Conservation (phyloP, 768 basidiomycete genomes). For the Pisolithus marmoratus region DNA sequence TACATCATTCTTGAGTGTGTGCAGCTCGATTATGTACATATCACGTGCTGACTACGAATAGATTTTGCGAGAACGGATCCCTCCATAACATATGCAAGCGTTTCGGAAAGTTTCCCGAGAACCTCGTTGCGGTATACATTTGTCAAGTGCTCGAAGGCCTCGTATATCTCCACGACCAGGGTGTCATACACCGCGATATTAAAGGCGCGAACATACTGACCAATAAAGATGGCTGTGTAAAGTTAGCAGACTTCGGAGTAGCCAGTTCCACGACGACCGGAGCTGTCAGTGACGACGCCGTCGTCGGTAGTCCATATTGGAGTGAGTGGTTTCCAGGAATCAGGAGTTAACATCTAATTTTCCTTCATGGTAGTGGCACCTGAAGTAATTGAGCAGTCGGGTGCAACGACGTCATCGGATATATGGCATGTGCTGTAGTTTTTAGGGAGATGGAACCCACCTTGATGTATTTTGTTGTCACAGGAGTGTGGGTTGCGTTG, state of each 20-base stretch:
- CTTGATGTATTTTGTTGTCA: constrained; percentile 2
- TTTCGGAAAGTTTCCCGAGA: constrained; percentile 98
- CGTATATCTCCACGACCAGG: constrained; percentile 97
- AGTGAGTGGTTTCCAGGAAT: constrained; percentile 48
- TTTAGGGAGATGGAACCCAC: not conserved
- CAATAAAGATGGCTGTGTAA: constrained; percentile 97
- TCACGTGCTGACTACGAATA: constrained; percentile 10
- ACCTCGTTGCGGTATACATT: constrained; percentile 93
- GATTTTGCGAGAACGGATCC: constrained; percentile 98
- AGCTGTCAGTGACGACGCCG: constrained; percentile 78
- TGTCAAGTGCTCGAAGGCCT: constrained; percentile 94
- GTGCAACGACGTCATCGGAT: constrained; percentile 94
- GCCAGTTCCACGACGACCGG: constrained; percentile 74
- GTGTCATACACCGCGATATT: constrained; percentile 98
- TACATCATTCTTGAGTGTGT: constrained; percentile 94
- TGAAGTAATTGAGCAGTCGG: constrained; percentile 96
- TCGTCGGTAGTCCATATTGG: constrained; percentile 99
- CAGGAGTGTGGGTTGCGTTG: constrained; percentile 92
- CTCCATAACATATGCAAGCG: constrained; percentile 92
- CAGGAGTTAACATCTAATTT: constrained; percentile 4
- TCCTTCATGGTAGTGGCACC: constrained; percentile 71
- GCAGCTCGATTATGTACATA: not conserved
- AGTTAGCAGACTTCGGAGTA: constrained; percentile 98
- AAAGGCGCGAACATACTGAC: constrained; percentile 99
- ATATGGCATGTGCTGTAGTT: constrained; percentile 61